Base-by-base conservation (phyloP, 768 basidiomycete genomes). In the Erythrobasidium yunnanense region DNA sequence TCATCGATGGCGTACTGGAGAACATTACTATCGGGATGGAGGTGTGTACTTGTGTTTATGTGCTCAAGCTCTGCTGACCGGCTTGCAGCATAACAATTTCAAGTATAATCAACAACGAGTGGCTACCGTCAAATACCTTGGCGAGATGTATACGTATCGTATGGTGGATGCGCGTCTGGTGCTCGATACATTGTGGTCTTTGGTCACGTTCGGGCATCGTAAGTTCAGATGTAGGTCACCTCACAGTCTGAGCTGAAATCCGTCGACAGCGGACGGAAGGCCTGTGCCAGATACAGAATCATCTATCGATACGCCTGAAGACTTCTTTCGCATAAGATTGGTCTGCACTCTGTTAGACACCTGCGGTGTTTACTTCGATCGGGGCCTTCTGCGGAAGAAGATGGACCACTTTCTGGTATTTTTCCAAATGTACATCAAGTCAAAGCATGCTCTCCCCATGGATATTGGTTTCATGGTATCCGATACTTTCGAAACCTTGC, bases 191-290 rank as follows among this genome's bases (percentile, higher is more conserved):
- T 77, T 99, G 1, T 99, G 95, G 95, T 87, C 87, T 4, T 76
- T 99, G 42, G 85, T 91, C 23, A 95, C 90, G 0, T 97, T 95
- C 71, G 95, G 92, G 6, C 92, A 97, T 79, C 84, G 92, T 97
- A 69, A 78, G 90, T 72, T 1, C 2, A n/a, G 0, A 15, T 23
- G 62, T 49, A 18, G 22, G 34, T 18, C 22, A 20, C 18, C 8
- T 20, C 55, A 49, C 2, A 27, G 30, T 35, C 20, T 35, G 29
- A 15, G 54, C 65, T 75, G 55, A 73, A 54, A 65, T 55, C 7
- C 18, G 38, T 33, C 65, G 35, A 33, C 71, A 96, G 92, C 87
- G 50, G 92, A 96, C 34, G 88, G 88, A 1, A 82, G 91, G 45
- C 92, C 92, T 4, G 74, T 88, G 18, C 93, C 90, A 5, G 83